A percentile compares a stretch with the other conserved stretches of the same genome.
These are phyloP conservation scores for Boletus rubropictus DNA, from an alignment of 768 basidiomycete species.

Conservation along the genomic window DNA sequence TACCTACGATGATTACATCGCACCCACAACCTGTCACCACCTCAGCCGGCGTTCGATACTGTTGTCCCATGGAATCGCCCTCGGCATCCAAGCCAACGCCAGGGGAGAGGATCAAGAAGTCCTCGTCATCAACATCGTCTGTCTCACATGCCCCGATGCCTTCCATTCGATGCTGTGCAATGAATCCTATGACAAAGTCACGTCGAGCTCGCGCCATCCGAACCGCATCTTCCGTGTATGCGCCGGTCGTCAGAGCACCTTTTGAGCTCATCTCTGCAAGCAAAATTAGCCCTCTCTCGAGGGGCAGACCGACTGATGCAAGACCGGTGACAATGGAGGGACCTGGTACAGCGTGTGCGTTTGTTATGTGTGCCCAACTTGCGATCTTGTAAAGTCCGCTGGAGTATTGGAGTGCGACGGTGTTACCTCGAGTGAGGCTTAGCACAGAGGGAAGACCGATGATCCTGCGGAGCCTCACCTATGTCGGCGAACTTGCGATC, in stretches of 20 bases:
- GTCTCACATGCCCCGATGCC: slow-evolving; percentile 40
- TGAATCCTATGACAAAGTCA: slow-evolving; percentile 94
- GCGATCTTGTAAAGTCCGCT: slow-evolving; percentile 91
- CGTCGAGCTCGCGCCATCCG: slow-evolving; percentile 78
- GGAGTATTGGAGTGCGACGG: slow-evolving; percentile 91
- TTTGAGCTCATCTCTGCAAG: slow-evolving; percentile 96
- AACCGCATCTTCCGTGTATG: slow-evolving; percentile 80
- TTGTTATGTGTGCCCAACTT: slow-evolving; percentile 94
- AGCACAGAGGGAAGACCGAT: background rate
- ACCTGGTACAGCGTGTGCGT: slow-evolving; percentile 95
- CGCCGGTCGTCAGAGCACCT: slow-evolving; percentile 76
- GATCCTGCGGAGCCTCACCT: slow-evolving; percentile 43
- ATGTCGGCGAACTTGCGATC: slow-evolving; percentile 99
- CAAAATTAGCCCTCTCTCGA: slow-evolving; percentile 78
- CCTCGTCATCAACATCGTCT: slow-evolving; percentile 44
- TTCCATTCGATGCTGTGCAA: slow-evolving; percentile 85
- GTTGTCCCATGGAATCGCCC: slow-evolving; percentile 89
- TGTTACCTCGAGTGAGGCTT: slow-evolving; percentile 66
- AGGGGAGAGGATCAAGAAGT: slow-evolving; percentile 88
- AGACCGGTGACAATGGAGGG: slow-evolving; percentile 92
- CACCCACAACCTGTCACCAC: slow-evolving; percentile 78
- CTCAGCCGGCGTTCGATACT: slow-evolving; percentile 85
- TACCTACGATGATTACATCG: slow-evolving; percentile 95
- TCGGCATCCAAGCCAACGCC: slow-evolving; percentile 80
- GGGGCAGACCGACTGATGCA: slow-evolving; percentile 75